Base-by-base conservation (phyloP, 495 filamentous ascomycete genomes). In the Lasiosphaeria ovina region DNA sequence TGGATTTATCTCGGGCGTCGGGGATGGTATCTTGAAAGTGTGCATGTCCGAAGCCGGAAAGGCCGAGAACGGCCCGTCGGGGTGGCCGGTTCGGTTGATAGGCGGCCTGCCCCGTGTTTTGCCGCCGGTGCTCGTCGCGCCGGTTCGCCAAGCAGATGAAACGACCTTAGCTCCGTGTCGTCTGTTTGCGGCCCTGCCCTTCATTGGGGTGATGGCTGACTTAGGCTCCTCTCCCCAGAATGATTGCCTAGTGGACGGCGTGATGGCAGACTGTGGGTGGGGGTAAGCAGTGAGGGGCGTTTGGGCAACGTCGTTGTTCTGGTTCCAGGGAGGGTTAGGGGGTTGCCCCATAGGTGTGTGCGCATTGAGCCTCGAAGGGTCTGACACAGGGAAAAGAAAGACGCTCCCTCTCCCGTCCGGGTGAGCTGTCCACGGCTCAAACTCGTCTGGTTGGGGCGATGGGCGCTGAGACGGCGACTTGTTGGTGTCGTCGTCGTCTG, bases 91-190 rank as follows among this genome's bases (percentile, higher is more conserved):
- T 3, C 90, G 85, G 70, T 89, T 91, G 62, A 85, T 91, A 3
- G 93, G 92, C 56, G 94, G 94, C 59, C 94, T 78, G 9, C 94
- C 94, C 49, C 94, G 79, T 14, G 91, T 75, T 66, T 94, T 96
- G 4, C 91, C 91, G 8, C 79, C 85, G 3, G 85, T 76, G 31
- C 85, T 79, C 35, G 83, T 81, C 4, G 83, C 85, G 49, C 82
- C 86, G 55, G 83, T 89, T 17, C 90, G 85, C 94, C 94, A 98
- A 11, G 94, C 94, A 32, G 93, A 97, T 6, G 94, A 98, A 2
- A 98, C 93, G 2, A 90, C 91, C 63, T 81, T 81, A 0, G 94
- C 92, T 0, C 93, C 93, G 69, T 97, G 92, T n/a, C 92, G 84
- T 52, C 90, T 89, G 38, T 89, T 79, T 0, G 89, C 87, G 1